Evolutionary conservation across 208 protist genomes (phyloP).

Genomic region (Leishmania tarentolae): DNA sequence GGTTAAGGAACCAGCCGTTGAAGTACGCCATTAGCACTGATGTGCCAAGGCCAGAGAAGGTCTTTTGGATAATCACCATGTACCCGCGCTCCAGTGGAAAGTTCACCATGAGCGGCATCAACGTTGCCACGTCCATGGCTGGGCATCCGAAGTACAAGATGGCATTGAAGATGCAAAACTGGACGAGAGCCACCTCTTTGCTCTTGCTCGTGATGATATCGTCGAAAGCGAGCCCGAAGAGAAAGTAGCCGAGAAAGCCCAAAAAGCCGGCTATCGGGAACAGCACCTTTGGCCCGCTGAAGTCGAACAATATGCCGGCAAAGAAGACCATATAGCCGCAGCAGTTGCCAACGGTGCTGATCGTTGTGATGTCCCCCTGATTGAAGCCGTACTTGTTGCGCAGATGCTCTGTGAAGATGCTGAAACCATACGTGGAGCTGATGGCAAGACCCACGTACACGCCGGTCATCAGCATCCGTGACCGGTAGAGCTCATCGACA

Average conservation of each 20-base stretch:
- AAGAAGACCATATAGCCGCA: conserved; percentile 63
- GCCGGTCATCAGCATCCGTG: conserved; percentile 73
- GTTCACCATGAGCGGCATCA: conserved; percentile 87
- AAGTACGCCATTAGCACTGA: conserved; percentile 80
- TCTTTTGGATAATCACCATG: conserved; percentile 83
- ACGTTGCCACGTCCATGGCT: conserved; percentile 56
- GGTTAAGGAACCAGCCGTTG: conserved; percentile 68
- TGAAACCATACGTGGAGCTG: conserved; percentile 81
- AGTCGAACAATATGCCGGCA: conserved; percentile 77
- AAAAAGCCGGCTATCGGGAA: conserved; percentile 43
- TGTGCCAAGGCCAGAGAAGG: conserved; percentile 79
- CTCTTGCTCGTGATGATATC: conserved; percentile 43
- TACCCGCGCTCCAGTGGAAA: conserved; percentile 77
- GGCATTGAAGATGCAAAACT: conserved; percentile 69
- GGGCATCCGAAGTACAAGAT: conserved; percentile 70
- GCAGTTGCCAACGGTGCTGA: conserved; percentile 82
- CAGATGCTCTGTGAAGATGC: conserved; percentile 67
- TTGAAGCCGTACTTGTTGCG: conserved; percentile 56
- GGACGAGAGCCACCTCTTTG: conserved; percentile 39
- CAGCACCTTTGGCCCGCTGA: conserved; percentile 57
- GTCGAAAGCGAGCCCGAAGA: conserved; percentile 73
- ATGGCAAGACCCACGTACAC: conserved; percentile 67
- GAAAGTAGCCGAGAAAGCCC: conserved; percentile 57
- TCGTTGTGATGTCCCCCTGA: conserved; percentile 78
- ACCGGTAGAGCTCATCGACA: conserved; percentile 70